These are phyloP conservation scores for Tetrahymena malaccensis DNA, from an alignment of 73 alveolate genomes.

Conservation along the genomic window DNA sequence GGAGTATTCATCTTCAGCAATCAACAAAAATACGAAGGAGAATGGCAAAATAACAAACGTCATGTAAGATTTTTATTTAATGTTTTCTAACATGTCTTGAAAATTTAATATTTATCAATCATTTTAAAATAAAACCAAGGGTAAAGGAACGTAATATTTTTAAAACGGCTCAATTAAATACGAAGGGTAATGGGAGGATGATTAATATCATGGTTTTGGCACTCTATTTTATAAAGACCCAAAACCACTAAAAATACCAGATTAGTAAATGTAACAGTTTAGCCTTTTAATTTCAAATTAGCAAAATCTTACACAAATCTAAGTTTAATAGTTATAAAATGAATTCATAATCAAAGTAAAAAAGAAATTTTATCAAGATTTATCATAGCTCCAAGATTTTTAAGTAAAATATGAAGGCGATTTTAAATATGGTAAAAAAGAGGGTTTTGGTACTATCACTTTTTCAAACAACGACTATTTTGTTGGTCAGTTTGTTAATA, in stretches of 20 bases:
- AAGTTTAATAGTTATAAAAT: background rate
- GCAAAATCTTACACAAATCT: background rate
- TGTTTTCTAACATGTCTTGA: background rate
- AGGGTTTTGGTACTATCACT: background rate
- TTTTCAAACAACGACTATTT: background rate
- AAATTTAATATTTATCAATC: background rate
- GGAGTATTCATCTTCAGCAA: background rate
- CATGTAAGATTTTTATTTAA: background rate
- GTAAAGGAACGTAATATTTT: slow-evolving; percentile 11
- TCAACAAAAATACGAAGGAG: background rate
- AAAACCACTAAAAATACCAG: background rate
- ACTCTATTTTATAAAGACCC: background rate
- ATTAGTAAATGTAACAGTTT: background rate
- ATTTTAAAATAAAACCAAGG: background rate
- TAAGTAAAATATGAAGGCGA: background rate
- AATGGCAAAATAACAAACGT: background rate
- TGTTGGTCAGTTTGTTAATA: background rate
- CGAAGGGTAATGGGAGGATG: slow-evolving; percentile 24
- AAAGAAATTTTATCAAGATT: background rate
- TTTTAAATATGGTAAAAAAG: background rate
- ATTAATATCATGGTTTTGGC: slow-evolving; percentile 30
- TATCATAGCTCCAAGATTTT: background rate
- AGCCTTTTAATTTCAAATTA: background rate
- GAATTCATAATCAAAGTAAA: background rate
- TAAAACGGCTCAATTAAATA: background rate